A percentile compares a stretch with the other conserved stretches of the same genome.
Conservation (phyloP, 306 rosid genomes). For the Quercus parvula region DNA sequence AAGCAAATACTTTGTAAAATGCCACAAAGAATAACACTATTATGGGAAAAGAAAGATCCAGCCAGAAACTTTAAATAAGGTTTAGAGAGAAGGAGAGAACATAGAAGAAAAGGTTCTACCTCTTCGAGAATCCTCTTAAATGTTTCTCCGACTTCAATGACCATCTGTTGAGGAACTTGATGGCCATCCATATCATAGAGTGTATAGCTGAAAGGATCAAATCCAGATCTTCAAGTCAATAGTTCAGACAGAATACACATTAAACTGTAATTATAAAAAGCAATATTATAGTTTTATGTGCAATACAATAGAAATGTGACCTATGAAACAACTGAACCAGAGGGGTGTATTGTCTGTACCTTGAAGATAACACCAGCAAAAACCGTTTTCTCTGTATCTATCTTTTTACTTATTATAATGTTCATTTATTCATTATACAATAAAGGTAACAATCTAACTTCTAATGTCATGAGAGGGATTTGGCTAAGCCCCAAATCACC, state of each 20-base stretch:
- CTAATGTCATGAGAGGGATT: background rate
- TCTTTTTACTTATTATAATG: background rate
- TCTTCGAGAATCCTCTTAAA: conserved; percentile 63
- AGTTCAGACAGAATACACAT: background rate
- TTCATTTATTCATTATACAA: background rate
- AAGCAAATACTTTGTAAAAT: conserved; percentile 15
- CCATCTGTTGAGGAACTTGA: conserved; percentile 71
- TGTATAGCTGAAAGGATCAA: conserved; percentile 54
- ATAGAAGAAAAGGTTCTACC: conserved; percentile 33
- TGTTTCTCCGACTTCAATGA: conserved; percentile 63
- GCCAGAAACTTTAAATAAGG: background rate
- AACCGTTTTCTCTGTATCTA: background rate
- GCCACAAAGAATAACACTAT: background rate
- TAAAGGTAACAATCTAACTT: background rate
- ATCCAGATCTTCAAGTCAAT: background rate
- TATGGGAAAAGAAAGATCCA: background rate
- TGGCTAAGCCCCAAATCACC: background rate
- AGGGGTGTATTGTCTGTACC: background rate
- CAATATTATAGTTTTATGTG: background rate
- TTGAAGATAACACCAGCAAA: background rate
- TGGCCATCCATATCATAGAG: conserved; percentile 60
- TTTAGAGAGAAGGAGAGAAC: background rate
- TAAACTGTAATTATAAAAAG: background rate
- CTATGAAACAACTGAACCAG: background rate
- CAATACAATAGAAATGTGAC: background rate